Conservation (phyloP, 164 flowering plant genomes). For the Tetrastigma voinierianum region DNA sequence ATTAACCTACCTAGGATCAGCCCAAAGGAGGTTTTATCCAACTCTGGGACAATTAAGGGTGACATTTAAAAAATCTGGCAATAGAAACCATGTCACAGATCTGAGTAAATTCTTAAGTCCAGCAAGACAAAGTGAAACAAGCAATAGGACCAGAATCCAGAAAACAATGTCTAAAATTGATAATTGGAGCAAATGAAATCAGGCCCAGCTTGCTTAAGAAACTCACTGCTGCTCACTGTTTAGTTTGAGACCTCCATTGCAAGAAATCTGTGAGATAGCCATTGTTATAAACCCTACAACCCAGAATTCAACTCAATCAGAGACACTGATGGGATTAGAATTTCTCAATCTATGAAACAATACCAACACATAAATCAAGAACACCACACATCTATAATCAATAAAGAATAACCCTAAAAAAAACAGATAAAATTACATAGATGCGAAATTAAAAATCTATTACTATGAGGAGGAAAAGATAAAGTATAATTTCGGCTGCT, state of each 20-base stretch:
- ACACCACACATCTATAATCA: too few relatives aligned
- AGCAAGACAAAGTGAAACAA: background rate
- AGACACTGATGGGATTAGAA: background rate
- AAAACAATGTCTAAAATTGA: background rate
- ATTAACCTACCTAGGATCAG: conserved; percentile 13
- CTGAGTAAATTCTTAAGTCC: conserved; percentile 6
- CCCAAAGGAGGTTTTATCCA: conserved; percentile 10
- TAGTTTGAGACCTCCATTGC: conserved; percentile 67
- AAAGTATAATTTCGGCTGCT: too few relatives aligned
- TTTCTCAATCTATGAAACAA: too few relatives aligned
- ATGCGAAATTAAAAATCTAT: too few relatives aligned
- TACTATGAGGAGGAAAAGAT: too few relatives aligned
- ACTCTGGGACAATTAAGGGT: conserved; percentile 11
- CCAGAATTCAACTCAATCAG: conserved; percentile 1
- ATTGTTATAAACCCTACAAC: conserved; percentile 46
- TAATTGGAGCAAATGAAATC: background rate
- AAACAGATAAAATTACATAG: too few relatives aligned
- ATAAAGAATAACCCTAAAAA: too few relatives aligned
- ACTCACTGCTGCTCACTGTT: conserved; percentile 62
- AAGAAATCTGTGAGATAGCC: conserved; percentile 57
- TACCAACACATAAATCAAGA: too few relatives aligned
- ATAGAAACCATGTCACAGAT: conserved; percentile 14
- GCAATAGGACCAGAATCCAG: background rate
- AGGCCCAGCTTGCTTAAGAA: background rate
- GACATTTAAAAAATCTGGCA: conserved; percentile 7